These are phyloP conservation scores for Postia placenta DNA, from an alignment of 768 basidiomycete species.

Conservation along the genomic window DNA sequence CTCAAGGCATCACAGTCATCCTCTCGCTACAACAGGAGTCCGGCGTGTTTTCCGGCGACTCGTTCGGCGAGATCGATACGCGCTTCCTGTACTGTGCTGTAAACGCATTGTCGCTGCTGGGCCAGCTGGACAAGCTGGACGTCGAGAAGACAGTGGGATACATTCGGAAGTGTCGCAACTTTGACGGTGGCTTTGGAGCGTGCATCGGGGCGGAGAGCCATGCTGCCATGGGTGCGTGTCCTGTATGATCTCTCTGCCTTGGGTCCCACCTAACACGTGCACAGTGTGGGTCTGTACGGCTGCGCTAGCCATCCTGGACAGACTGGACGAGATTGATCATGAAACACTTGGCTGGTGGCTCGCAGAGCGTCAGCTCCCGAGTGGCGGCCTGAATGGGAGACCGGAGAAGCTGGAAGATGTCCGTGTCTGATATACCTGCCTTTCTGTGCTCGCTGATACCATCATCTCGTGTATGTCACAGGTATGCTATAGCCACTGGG, in stretches of 20 bases:
- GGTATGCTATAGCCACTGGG: constrained; percentile 99
- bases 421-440: constrained; percentile 22
- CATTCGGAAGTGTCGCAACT: constrained; percentile 77
- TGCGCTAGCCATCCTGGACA: constrained; percentile 80
- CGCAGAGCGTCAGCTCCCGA: constrained; percentile 86
- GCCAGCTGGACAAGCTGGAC: constrained; percentile 64
- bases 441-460: neutral
- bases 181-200: constrained; percentile 92
- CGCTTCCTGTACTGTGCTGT: constrained; percentile 90
- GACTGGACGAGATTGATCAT: constrained; percentile 71
- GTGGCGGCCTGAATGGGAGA: constrained; percentile 92
- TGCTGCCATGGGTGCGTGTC: constrained; percentile 68
- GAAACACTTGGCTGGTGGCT: constrained; percentile 92
- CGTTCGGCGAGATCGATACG: constrained; percentile 89
- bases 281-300: constrained; percentile 88
- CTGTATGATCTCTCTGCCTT: neutral
- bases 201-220: constrained; percentile 87
- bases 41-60: constrained; percentile 87
- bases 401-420: constrained; percentile 98
- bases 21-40: constrained; percentile 78
- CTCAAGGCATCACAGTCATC: constrained; percentile 49
- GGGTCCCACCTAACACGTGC: neutral
- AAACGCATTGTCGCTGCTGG: constrained; percentile 75
- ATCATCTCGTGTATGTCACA: constrained; percentile 26
- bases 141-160: constrained; percentile 62